Conservation (phyloP, 805 yeast genomes). For the Candida montana region DNA sequence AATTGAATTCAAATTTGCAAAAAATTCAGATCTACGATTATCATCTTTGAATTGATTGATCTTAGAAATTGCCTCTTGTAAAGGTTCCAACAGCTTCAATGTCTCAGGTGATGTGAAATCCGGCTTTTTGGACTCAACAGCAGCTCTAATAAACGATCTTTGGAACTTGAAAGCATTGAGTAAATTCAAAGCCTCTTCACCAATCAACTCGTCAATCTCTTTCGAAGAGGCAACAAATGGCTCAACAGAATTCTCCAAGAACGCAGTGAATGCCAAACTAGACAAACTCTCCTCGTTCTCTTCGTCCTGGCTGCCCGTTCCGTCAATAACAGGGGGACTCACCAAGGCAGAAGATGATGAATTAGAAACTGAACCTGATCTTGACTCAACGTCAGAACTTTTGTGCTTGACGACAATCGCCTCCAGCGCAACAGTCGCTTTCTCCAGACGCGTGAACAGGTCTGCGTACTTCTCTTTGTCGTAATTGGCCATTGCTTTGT, state of each 20-base stretch:
- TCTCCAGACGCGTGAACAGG: slow-evolving; percentile 19
- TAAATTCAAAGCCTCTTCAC: slow-evolving; percentile 45
- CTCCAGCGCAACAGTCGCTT: slow-evolving; percentile 25
- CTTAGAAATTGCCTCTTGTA: slow-evolving; percentile 52
- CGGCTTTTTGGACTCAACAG: slow-evolving; percentile 60
- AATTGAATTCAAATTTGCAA: slow-evolving; percentile 73
- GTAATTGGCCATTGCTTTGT: slow-evolving; percentile 2
- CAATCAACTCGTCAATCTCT: slow-evolving; percentile 52
- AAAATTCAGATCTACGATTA: slow-evolving; percentile 60
- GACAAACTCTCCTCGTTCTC: slow-evolving; percentile 28
- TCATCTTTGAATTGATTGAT: slow-evolving; percentile 66
- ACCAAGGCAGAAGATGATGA: not conserved
- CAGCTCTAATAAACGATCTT: slow-evolving; percentile 53
- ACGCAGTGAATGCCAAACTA: slow-evolving; percentile 47
- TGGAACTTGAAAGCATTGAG: slow-evolving; percentile 54
- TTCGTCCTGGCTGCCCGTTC: slow-evolving; percentile 6
- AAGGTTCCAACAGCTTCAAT: slow-evolving; percentile 57
- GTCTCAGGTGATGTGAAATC: slow-evolving; percentile 49
- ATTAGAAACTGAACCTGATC: not conserved
- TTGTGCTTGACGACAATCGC: slow-evolving; percentile 19
- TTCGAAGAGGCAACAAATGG: slow-evolving; percentile 56
- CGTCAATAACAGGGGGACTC: not conserved
- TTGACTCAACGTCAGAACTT: slow-evolving; percentile 1
- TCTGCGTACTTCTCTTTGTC: slow-evolving; percentile 11
- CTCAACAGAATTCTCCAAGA: slow-evolving; percentile 45